Conservation (phyloP, 331 rosid species). For the Cydonia oblonga region DNA sequence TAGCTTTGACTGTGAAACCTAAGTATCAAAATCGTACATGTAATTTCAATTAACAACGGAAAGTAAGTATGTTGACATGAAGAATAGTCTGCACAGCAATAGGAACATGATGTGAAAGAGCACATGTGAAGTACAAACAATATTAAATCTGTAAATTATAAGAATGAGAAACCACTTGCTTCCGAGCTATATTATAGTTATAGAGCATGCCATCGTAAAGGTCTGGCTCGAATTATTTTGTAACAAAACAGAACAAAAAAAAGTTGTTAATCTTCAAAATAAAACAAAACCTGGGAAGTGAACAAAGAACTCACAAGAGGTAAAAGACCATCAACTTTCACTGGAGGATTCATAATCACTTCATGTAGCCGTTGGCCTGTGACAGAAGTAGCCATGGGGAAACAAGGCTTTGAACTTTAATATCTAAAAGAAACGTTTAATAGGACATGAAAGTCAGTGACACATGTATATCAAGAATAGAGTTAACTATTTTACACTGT, state of each 20-base stretch:
- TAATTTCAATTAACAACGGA: background rate
- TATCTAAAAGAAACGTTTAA: background rate
- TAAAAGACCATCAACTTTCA: slow-evolving; percentile 33
- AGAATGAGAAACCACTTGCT: background rate
- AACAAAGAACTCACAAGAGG: slow-evolving; percentile 48
- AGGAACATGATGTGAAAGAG: background rate
- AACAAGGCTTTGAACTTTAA: background rate
- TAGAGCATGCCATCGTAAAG: slow-evolving; percentile 1
- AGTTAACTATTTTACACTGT: slow-evolving; percentile 45
- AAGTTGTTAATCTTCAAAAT: background rate
- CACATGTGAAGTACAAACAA: background rate
- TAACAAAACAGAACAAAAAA: background rate
- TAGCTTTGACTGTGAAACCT: slow-evolving; percentile 60
- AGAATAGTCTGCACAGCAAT: background rate
- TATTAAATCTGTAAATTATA: background rate
- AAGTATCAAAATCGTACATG: slow-evolving; percentile 6
- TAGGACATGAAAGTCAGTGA: background rate
- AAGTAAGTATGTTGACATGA: background rate
- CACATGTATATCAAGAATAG: background rate
- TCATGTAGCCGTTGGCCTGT: slow-evolving; percentile 82
- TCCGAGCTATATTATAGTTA: background rate
- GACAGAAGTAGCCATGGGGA: slow-evolving; percentile 7
- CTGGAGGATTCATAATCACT: slow-evolving; percentile 64
- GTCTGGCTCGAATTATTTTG: background rate
- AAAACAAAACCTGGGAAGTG: background rate